A percentile compares a stretch with the other conserved stretches of the same genome.
These are phyloP conservation scores for Scedosporium dehoogii DNA, from an alignment of 2,329 filamentous ascomycete genomes.

Conservation along the genomic window DNA sequence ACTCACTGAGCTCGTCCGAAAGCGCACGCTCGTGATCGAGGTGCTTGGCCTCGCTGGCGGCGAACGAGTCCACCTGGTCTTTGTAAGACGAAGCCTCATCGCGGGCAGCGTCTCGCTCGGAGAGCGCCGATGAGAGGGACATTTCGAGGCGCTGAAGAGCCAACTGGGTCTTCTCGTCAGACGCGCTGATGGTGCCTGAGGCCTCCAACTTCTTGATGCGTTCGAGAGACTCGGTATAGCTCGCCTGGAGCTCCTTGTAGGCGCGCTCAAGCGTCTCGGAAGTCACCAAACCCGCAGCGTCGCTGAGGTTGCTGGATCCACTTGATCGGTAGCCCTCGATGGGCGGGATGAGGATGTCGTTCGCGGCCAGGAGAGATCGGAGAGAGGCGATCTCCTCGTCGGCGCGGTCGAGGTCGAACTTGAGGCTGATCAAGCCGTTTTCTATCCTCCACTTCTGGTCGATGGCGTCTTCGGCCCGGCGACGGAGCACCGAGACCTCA, in stretches of 20 bases:
- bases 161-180: slow-evolving; percentile 49
- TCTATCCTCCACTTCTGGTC: slow-evolving; percentile 96
- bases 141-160: slow-evolving; percentile 58
- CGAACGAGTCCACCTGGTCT: slow-evolving; percentile 48
- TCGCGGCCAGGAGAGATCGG: slow-evolving; percentile 65
- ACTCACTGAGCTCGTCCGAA: slow-evolving; percentile 60
- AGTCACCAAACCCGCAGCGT: slow-evolving; percentile 34
- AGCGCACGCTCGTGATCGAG: slow-evolving; percentile 53
- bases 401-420: slow-evolving; percentile 93
- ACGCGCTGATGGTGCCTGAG: slow-evolving; percentile 22
- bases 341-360: slow-evolving; percentile 67
- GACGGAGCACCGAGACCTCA: slow-evolving; percentile 76
- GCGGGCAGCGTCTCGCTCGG: slow-evolving; percentile 62
- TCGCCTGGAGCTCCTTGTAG: slow-evolving; percentile 65
- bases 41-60: slow-evolving; percentile 43
- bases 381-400: slow-evolving; percentile 88
- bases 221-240: slow-evolving; percentile 56
- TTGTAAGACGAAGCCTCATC: slow-evolving; percentile 54
- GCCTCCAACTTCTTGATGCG: slow-evolving; percentile 56
- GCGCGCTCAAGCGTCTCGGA: slow-evolving; percentile 65
- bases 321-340: slow-evolving; percentile 37
- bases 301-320: slow-evolving; percentile 16
- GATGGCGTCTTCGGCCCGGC: slow-evolving; percentile 83
- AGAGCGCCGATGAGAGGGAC: slow-evolving; percentile 58
- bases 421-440: slow-evolving; percentile 76